phyloP scores from a whole-genome alignment of 2,329 filamentous ascomycete species.

The Colletotrichum australisinense region DNA sequence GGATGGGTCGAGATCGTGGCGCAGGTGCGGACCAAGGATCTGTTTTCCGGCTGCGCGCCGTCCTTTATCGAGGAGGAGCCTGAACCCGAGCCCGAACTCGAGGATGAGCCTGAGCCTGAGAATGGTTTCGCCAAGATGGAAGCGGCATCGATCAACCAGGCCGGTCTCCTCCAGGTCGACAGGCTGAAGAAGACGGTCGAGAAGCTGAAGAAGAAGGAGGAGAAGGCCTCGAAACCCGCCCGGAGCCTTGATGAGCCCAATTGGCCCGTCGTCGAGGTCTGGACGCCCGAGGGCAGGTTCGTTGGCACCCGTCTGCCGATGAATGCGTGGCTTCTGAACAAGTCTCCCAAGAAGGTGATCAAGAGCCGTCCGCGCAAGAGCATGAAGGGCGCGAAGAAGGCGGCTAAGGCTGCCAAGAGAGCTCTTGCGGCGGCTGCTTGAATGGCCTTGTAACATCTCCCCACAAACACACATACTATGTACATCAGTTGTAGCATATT shows the following conservation, averaged over 20 bases:
- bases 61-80: conserved; percentile 33
- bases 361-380: conserved; percentile 72
- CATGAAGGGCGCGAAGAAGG: conserved; percentile 74
- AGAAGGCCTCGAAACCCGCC: conserved; percentile 16
- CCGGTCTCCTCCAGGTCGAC: conserved; percentile 36
- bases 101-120: background rate
- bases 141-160: conserved; percentile 29
- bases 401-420: conserved; percentile 54
- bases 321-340: conserved; percentile 75
- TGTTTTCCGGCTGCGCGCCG: conserved; percentile 45
- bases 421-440: conserved; percentile 4
- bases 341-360: conserved; percentile 62
- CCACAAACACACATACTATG: background rate
- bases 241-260: conserved; percentile 41
- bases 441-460: background rate
- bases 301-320: conserved; percentile 75
- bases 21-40: conserved; percentile 76
- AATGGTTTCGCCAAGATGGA: conserved; percentile 36
- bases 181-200: no score
- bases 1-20: conserved; percentile 92
- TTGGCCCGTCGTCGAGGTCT: conserved; percentile 85
- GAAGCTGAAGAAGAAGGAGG: conserved; percentile 13
- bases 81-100: conserved; percentile 32
- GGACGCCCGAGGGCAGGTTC: conserved; percentile 85
- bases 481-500: conserved; percentile 1